Conservation (phyloP, 2,329 filamentous ascomycete species). For the Paraconiothyrium brasiliense region DNA sequence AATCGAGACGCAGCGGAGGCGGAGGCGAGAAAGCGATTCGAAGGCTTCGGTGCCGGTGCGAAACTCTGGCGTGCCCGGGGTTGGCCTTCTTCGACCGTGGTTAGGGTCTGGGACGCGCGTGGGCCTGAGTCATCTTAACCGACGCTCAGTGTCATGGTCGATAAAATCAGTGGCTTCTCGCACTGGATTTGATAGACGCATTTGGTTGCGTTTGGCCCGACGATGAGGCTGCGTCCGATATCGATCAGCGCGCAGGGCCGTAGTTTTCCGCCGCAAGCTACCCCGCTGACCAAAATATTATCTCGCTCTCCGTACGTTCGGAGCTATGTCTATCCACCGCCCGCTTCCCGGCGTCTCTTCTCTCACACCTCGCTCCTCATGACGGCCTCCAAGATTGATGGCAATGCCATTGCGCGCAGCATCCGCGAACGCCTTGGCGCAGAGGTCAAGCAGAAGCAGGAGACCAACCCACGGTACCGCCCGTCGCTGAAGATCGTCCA, state of each 20-base stretch:
- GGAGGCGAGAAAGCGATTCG: background rate
- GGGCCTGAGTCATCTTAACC: conserved; percentile 30
- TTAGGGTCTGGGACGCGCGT: conserved; percentile 12
- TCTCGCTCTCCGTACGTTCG: conserved; percentile 27
- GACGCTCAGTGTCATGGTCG: conserved; percentile 19
- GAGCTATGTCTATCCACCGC: conserved; percentile 14
- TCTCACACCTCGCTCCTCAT: conserved; percentile 70
- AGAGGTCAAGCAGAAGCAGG: conserved; percentile 84
- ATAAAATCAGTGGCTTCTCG: conserved; percentile 26
- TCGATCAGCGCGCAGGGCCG: conserved; percentile 38
- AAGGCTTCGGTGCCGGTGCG: conserved; percentile 12
- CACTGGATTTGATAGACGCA: conserved; percentile 36
- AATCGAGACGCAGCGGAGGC: conserved; percentile 20
- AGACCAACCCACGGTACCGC: conserved; percentile 84
- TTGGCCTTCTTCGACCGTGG: conserved; percentile 13
- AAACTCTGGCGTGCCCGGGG: conserved; percentile 1
- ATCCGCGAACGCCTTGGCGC: conserved; percentile 83
- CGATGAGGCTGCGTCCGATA: conserved; percentile 44
- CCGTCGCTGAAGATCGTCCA: conserved; percentile 95
- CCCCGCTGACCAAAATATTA: conserved; percentile 41
- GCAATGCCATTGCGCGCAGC: conserved; percentile 90
- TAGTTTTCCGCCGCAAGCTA: conserved; percentile 43
- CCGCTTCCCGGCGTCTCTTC: conserved; percentile 49
- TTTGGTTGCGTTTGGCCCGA: conserved; percentile 29
- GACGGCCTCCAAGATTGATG: conserved; percentile 92